Evolutionary conservation across 108 stramenopile genomes (phyloP).

Genomic region (Pseudonitzschia delicatissima): DNA sequence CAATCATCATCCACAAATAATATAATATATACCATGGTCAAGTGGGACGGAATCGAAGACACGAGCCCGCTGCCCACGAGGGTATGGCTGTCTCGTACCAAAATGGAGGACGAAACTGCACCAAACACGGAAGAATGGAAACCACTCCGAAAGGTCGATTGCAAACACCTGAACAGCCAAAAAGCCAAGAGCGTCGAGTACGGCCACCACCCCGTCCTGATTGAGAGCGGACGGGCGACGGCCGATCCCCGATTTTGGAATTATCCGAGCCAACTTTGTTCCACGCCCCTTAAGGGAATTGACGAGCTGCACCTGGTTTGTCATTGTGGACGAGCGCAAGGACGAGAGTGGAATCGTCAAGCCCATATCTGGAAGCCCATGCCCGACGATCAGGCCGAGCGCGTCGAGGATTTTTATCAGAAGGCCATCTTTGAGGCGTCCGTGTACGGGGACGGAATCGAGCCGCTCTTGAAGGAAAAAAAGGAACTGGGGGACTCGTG

Average conservation of each 20-base stretch:
- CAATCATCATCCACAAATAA: too few species aligned
- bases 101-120: slow-evolving; percentile 1
- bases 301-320: slow-evolving; percentile 73
- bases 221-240: slow-evolving; percentile 66
- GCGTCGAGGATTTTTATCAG: slow-evolving; percentile 70
- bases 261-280: slow-evolving; percentile 60
- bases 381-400: slow-evolving; percentile 32
- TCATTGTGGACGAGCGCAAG: slow-evolving; percentile 41
- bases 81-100: slow-evolving; percentile 5
- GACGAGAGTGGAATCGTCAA: slow-evolving; percentile 41
- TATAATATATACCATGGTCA: too few species aligned
- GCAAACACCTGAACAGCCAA: slow-evolving; percentile 59
- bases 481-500: slow-evolving; percentile 31
- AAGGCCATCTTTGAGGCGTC: slow-evolving; percentile 50
- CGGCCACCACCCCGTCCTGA: slow-evolving; percentile 32
- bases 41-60: slow-evolving; percentile 2
- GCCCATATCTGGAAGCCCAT: slow-evolving; percentile 31
- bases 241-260: slow-evolving; percentile 49
- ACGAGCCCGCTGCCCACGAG: not conserved
- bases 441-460: slow-evolving; percentile 49
- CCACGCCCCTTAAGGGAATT: slow-evolving; percentile 24
- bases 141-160: slow-evolving; percentile 73
- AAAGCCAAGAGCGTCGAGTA: not conserved
- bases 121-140: slow-evolving; percentile 57
- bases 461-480: slow-evolving; percentile 55